Evolutionary conservation across 176 grass and related monocot species (phyloP), one percentile per base, ranked within the genome.

Genomic region (Juncus inflexus): DNA sequence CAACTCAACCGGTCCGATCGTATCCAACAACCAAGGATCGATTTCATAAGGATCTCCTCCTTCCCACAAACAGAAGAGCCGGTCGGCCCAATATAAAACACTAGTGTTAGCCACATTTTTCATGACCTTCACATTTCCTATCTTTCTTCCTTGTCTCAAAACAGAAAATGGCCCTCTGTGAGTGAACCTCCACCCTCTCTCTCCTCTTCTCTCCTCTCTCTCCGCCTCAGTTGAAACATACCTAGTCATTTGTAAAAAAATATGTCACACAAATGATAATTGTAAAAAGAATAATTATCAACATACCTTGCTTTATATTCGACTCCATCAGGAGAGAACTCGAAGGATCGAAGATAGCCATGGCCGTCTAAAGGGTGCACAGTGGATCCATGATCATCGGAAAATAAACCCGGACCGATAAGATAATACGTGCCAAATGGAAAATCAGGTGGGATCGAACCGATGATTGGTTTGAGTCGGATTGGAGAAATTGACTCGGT

Each of bases 101-200:
- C 85, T 81, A 40, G 94, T 99, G 76, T 99, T 99, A 15, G 94
- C 83, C 63, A 92, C 85, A 86, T 99, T 99, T 79, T 99, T 99
- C 94, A 99, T 90, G 77, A 92, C 92, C 82, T 92, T 97, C 65
- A 97, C 74, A 76, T 97, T 97, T 3, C 94, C 88, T 67, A 86
- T 73, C 77, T 76, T 55, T 70, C 3, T 42, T 0, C 94, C 88
- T 37, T 82, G 75, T 81, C 55, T 83, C 42, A 99, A 79, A 78
- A 99, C 88, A 5, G 88, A 99, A 77, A 92, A 97, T 54, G 94
- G 94, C 1, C 94, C 94, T 50, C 94, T 83, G 74, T 97, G 85
- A 50, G 94, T 97, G 73, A 97, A 97, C 70, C 68, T 57, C 94
- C 94, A 97, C 66, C 50, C 41, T 42, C 61, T 64, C 13, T 65